Evolutionary conservation across 2,329 filamentous ascomycete species (phyloP).

Genomic region (Colletotrichum sp.): DNA sequence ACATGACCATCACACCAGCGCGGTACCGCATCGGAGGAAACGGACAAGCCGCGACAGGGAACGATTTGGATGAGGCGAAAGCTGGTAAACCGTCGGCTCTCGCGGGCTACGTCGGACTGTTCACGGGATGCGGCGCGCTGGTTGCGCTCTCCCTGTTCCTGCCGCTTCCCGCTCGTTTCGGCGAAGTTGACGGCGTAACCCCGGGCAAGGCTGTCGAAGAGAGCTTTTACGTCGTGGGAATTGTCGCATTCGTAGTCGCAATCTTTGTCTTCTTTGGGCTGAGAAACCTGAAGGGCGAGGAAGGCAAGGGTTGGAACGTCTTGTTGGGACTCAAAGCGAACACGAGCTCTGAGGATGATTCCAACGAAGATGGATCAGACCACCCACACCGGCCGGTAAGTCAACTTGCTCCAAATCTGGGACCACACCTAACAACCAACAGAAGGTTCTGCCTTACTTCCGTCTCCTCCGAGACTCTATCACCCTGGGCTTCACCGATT

Average conservation of each 20-base stretch:
- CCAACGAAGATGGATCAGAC: conserved; percentile 21
- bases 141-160: conserved; percentile 84
- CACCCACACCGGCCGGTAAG: conserved; percentile 31
- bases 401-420: background rate
- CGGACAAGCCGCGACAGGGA: conserved; percentile 15
- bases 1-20: conserved; percentile 76
- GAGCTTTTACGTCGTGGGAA: conserved; percentile 87
- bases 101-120: conserved; percentile 89
- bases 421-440: background rate
- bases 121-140: conserved; percentile 90
- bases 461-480: conserved; percentile 68
- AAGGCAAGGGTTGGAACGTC: conserved; percentile 73
- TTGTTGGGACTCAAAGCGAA: conserved; percentile 49
- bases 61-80: conserved; percentile 26
- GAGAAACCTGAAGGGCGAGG: conserved; percentile 71
- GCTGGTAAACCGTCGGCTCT: conserved; percentile 63
- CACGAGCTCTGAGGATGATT: background rate
- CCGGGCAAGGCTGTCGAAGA: conserved; percentile 77
- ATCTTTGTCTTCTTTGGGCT: conserved; percentile 81
- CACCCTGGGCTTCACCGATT: conserved; percentile 74
- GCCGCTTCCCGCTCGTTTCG: conserved; percentile 83
- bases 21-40: conserved; percentile 49
- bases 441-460: conserved; percentile 58
- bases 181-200: conserved; percentile 71
- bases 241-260: conserved; percentile 74